These are phyloP conservation scores for Scheffersomyces cryptocercus DNA, from an alignment of 1,139 yeast species.

Conservation along the genomic window DNA sequence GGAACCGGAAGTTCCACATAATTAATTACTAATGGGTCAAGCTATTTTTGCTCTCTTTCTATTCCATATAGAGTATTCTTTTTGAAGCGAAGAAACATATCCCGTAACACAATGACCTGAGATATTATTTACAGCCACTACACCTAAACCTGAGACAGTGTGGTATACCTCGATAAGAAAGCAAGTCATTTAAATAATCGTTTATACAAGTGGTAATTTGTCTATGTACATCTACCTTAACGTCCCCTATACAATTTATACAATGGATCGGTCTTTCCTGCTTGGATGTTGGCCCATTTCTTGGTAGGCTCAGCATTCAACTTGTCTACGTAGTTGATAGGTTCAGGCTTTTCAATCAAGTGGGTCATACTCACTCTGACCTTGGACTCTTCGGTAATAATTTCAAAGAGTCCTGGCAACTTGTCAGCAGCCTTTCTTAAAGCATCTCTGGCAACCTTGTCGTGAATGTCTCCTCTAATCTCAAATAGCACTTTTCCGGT, in stretches of 20 bases:
- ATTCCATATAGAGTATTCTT: too few species aligned
- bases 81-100: too few species aligned
- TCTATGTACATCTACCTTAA: slow-evolving; percentile 18
- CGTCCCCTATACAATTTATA: slow-evolving; percentile 60
- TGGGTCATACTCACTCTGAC: slow-evolving; percentile 71
- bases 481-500: slow-evolving; percentile 94
- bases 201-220: background rate
- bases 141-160: background rate
- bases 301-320: slow-evolving; percentile 66
- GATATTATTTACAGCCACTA: too few species aligned
- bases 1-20: too few species aligned
- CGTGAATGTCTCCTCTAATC: slow-evolving; percentile 78
- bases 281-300: slow-evolving; percentile 51
- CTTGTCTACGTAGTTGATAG: slow-evolving; percentile 55
- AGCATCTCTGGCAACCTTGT: slow-evolving; percentile 87
- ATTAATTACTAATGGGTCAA: too few species aligned
- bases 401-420: slow-evolving; percentile 90
- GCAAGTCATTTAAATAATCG: background rate
- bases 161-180: too few species aligned
- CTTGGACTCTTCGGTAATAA: slow-evolving; percentile 64
- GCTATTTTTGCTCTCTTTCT: too few species aligned
- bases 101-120: too few species aligned
- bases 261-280: slow-evolving; percentile 46
- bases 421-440: slow-evolving; percentile 89
- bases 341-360: slow-evolving; percentile 43